Base-by-base conservation (phyloP, 140 eudicot species). In the Flaveria floridana region DNA sequence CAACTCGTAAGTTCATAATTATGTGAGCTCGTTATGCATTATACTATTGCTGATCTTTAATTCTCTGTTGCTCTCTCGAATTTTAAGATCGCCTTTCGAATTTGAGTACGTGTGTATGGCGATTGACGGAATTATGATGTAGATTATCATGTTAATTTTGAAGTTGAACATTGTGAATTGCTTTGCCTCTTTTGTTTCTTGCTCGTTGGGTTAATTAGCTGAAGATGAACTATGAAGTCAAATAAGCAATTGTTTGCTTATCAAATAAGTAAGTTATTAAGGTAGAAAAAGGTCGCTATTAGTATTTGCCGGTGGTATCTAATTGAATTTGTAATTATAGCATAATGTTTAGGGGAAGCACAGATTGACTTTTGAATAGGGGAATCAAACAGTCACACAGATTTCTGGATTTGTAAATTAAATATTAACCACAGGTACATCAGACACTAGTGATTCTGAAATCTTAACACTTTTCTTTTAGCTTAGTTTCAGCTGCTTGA, bases 61-160 rank as follows among this genome's bases (percentile, higher is more conserved):
- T 76, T 65, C 25, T 2, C 12, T 65, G 73, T 66, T 51, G 55
- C 41, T 76, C 41, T 52, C 53, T 52, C 68, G 28, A 66, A 65
- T 11, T 65, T 52, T 39, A 19, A n/a, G 9, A 68, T 65, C 47
- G 53, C 23, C 42, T 39, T 65, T 50, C 58, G 28, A 65, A 50
- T 51, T 65, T 39, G 58, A 76, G 65, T 52, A 30, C 65, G 50
- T 21, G 48, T 44, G 8, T 46, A 18, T 3, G 21, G 18, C 48
- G 52, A 3, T 44, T 10, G 48, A 18, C 44, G 26, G 14, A 61
- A 6, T 46, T 44, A 39, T 46, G 70, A 16, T 63, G 9, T 28
- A 16, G 50, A 16, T 16, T 19, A 64, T 47, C 37, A 26, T 64
- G 12, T 19, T 34, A 14, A 37, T 52, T 37, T 13, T 51, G 80